phyloP scores from a whole-genome alignment of 192 early-diverging fungal species.

The Fimicolochytrium jonesii region DNA sequence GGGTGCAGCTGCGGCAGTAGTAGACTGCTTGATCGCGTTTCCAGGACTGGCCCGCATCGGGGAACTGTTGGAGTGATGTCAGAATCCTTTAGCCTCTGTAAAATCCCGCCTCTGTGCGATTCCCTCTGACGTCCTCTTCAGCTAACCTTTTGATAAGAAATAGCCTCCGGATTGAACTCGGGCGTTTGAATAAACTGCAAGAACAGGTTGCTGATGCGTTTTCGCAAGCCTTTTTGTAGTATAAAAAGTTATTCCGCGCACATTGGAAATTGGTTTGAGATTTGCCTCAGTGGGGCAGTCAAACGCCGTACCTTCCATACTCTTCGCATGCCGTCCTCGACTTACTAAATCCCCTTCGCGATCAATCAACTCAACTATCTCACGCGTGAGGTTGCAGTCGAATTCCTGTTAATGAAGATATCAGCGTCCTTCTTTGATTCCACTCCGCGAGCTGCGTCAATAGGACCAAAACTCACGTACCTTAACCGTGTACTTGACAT shows the following conservation, averaged over 20 bases:
- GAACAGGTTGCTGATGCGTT: conserved; percentile 51
- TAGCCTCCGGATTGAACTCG: conserved; percentile 57
- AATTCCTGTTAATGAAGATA: conserved; percentile 42
- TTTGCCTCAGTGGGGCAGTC: too few relatives aligned
- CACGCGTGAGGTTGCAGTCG: conserved; percentile 54
- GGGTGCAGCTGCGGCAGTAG: conserved; percentile 55
- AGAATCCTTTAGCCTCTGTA: too few relatives aligned
- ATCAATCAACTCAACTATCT: conserved; percentile 59
- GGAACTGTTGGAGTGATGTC: conserved; percentile 41
- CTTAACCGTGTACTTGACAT: conserved; percentile 63
- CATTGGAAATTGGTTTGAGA: too few relatives aligned
- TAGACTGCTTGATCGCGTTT: conserved; percentile 54
- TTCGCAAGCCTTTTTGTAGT: conserved; percentile 45
- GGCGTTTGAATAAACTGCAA: conserved; percentile 58
- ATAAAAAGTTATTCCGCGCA: too few relatives aligned
- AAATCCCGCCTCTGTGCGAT: not conserved
- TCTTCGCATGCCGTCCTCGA: conserved; percentile 44
- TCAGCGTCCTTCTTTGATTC: not conserved
- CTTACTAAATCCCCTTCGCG: conserved; percentile 56
- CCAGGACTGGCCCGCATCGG: conserved; percentile 45
- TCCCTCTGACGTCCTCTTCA: not conserved
- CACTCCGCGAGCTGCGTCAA: not conserved
- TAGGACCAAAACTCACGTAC: conserved; percentile 25
- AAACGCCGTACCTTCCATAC: conserved; percentile 53
- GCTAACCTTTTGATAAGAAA: conserved; percentile 42